Conservation (phyloP, 352 stramenopile species). For the Pythium phragmiticola region DNA sequence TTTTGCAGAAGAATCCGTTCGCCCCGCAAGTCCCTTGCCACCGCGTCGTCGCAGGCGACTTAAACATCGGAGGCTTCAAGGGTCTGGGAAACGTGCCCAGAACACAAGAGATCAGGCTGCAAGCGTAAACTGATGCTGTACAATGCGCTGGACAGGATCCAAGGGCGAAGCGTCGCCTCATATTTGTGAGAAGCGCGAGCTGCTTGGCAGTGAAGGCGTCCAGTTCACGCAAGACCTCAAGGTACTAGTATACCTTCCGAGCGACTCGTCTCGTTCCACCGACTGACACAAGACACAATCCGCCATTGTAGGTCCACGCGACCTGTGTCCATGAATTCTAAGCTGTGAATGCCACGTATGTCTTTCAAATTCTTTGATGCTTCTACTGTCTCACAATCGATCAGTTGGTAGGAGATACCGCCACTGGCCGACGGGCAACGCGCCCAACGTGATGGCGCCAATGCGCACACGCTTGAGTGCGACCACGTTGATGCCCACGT, state of each 20-base stretch:
- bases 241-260: constrained; percentile 29
- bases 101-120: neutral
- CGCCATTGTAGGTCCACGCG: constrained; percentile 37
- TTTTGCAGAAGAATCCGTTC: constrained; percentile 75
- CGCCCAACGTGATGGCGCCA: constrained; percentile 80
- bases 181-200: constrained; percentile 65
- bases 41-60: constrained; percentile 61
- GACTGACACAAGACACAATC: neutral
- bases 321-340: constrained; percentile 51
- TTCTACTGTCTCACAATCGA: constrained; percentile 34
- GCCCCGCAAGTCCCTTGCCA: constrained; percentile 77
- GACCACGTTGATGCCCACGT: constrained; percentile 88
- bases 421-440: constrained; percentile 73
- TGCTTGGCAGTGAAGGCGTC: constrained; percentile 68
- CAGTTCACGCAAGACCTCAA: constrained; percentile 57
- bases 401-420: constrained; percentile 75
- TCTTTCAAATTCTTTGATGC: constrained; percentile 1
- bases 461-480: constrained; percentile 91
- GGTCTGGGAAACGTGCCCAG: constrained; percentile 23
- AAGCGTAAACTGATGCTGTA: neutral
- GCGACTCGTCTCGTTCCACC: neutral
- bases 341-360: neutral
- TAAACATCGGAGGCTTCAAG: constrained; percentile 81
- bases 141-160: constrained; percentile 35
- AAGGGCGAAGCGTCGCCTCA: constrained; percentile 53